Conservation (phyloP, 805 yeast species). For the Candida nemodendra region DNA sequence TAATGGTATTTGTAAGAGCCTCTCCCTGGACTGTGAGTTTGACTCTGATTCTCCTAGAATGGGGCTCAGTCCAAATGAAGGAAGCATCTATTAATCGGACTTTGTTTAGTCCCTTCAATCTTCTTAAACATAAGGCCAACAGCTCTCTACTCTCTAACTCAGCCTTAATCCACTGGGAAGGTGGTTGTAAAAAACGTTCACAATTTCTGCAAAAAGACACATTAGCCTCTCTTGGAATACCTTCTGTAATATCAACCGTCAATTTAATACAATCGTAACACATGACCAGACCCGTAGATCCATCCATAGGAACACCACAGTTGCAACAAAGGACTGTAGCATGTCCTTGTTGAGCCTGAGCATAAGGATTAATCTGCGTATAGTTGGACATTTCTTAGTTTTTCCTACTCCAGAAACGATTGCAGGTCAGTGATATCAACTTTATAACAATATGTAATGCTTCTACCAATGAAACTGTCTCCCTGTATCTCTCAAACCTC, state of each 20-base stretch:
- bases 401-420: too few relatives aligned
- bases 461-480: too few relatives aligned
- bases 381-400: slow-evolving; percentile 47
- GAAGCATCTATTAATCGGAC: slow-evolving; percentile 90
- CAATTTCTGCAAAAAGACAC: slow-evolving; percentile 95
- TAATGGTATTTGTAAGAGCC: slow-evolving; percentile 85
- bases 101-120: slow-evolving; percentile 82
- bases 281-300: slow-evolving; percentile 89
- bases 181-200: slow-evolving; percentile 94
- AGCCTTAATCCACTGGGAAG: slow-evolving; percentile 88
- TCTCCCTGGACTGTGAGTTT: slow-evolving; percentile 96
- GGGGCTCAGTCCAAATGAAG: slow-evolving; percentile 99
- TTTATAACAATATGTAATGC: too few relatives aligned
- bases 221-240: slow-evolving; percentile 91
- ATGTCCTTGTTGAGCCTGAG: slow-evolving; percentile 26
- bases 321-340: slow-evolving; percentile 96
- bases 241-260: slow-evolving; percentile 90
- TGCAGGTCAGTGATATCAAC: too few relatives aligned
- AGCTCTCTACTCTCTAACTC: slow-evolving; percentile 90
- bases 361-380: slow-evolving; percentile 41
- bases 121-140: slow-evolving; percentile 83
- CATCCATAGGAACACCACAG: slow-evolving; percentile 99
- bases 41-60: slow-evolving; percentile 88
- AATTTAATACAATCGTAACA: slow-evolving; percentile 96
- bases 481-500: too few relatives aligned